A percentile compares a stretch with the other conserved stretches of the same genome.
Evolutionary conservation across 345 rosid species (phyloP).

Genomic region (Salix arbutifolia): DNA sequence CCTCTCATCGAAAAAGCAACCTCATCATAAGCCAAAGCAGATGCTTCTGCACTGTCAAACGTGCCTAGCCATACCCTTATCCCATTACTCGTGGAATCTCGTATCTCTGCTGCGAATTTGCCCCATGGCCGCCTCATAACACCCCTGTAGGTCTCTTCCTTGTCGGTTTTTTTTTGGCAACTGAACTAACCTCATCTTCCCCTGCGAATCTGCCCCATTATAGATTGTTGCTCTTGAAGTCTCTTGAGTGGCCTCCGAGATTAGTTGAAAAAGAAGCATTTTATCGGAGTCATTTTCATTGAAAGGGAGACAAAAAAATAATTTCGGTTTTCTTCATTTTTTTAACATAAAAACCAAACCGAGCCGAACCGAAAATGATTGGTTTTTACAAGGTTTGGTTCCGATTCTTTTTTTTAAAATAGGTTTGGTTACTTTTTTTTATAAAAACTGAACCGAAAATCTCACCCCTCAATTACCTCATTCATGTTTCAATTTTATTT

Average conservation of each 20-base stretch:
- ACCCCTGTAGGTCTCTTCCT: slow-evolving; percentile 57
- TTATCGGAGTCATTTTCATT: slow-evolving; percentile 89
- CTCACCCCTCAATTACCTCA: too few species aligned
- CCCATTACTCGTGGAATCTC: slow-evolving; percentile 68
- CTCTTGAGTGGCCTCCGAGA: slow-evolving; percentile 42
- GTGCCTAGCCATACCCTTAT: slow-evolving; percentile 72
- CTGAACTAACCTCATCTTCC: slow-evolving; percentile 51
- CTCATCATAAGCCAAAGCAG: slow-evolving; percentile 70
- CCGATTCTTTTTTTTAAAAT: too few species aligned
- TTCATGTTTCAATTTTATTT: too few species aligned
- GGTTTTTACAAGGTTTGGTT: too few species aligned
- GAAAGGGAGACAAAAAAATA: slow-evolving; percentile 49
- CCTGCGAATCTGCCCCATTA: slow-evolving; percentile 5
- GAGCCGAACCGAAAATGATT: too few species aligned
- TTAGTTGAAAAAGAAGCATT: slow-evolving; percentile 71
- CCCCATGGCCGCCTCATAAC: slow-evolving; percentile 82
- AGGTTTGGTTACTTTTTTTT: too few species aligned
- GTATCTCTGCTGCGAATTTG: slow-evolving; percentile 71
- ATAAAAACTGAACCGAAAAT: too few species aligned
- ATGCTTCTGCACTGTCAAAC: slow-evolving; percentile 68
- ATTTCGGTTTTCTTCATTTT: too few species aligned
- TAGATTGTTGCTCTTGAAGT: slow-evolving; percentile 12
- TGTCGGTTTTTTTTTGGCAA: slow-evolving; percentile 22
- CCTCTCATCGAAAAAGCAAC: slow-evolving; percentile 74
- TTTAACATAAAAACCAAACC: too few species aligned